Conservation (phyloP, 2,329 filamentous ascomycete genomes). For the Fusarium praegraminearum region DNA sequence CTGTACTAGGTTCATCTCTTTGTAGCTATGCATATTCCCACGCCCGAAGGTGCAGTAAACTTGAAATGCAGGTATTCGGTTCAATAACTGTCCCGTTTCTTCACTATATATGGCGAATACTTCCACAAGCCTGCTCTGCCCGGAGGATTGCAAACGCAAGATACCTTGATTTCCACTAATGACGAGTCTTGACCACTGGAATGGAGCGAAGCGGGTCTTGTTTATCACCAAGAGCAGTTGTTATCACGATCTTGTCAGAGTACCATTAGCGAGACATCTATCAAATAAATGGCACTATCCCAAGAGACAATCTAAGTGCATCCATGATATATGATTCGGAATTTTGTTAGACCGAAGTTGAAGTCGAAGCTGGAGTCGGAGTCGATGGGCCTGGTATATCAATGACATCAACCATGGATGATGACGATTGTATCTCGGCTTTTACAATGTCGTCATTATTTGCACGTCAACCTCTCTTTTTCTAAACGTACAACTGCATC, state of each 20-base stretch:
- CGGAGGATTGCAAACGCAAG: not conserved
- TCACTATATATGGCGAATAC: not conserved
- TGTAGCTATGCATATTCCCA: too few relatives aligned
- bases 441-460: conserved; percentile 30
- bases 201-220: too few relatives aligned
- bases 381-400: conserved; percentile 7
- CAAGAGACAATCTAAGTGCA: not conserved
- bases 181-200: too few relatives aligned
- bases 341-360: conserved; percentile 10
- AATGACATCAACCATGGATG: conserved; percentile 34
- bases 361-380: not conserved
- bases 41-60: too few relatives aligned
- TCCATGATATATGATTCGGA: not conserved
- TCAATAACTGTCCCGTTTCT: too few relatives aligned
- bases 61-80: not conserved
- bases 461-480: not conserved
- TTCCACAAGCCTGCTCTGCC: conserved; percentile 10
- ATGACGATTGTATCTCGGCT: conserved; percentile 8
- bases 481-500: not conserved
- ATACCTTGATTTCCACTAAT: too few relatives aligned
- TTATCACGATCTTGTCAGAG: too few relatives aligned
- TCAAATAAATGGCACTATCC: not conserved
- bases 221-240: too few relatives aligned
- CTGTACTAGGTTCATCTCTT: too few relatives aligned
- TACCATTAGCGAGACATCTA: too few relatives aligned